A percentile compares a stretch with the other conserved stretches of the same genome.
Conservation (phyloP, 306 rosid genomes). For the Lablab purpureus region DNA sequence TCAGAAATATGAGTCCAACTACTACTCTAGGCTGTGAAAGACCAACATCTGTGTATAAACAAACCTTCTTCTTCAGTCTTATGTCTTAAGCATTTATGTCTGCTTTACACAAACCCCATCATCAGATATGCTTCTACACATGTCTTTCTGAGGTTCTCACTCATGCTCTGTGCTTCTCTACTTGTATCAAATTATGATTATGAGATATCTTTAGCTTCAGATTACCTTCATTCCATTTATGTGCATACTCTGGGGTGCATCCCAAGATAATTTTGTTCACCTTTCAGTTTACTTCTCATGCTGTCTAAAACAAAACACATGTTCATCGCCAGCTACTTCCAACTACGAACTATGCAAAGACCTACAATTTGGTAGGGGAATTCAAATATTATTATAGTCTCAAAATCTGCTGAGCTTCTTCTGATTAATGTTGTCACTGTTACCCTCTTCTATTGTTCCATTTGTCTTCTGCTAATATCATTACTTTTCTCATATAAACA, state of each 20-base stretch:
- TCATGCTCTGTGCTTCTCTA: constrained; percentile 30
- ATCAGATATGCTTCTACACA: constrained; percentile 37
- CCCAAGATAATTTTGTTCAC: constrained; percentile 45
- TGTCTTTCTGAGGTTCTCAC: constrained; percentile 43
- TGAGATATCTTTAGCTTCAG: constrained; percentile 50
- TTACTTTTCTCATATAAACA: too few species aligned
- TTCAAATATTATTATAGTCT: neutral
- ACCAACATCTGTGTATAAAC: constrained; percentile 31
- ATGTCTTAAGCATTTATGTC: constrained; percentile 36
- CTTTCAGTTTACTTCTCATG: constrained; percentile 30
- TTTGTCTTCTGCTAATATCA: too few species aligned
- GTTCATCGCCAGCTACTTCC: neutral
- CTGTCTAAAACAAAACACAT: too few species aligned
- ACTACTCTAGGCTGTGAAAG: neutral
- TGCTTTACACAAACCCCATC: constrained; percentile 28
- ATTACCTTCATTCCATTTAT: constrained; percentile 47
- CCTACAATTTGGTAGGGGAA: neutral
- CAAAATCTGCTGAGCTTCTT: too few species aligned
- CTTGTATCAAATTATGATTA: constrained; percentile 26
- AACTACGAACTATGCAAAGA: neutral
- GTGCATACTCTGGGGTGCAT: constrained; percentile 39
- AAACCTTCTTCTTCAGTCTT: constrained; percentile 36
- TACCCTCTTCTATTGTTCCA: too few species aligned
- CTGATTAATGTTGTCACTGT: too few species aligned
- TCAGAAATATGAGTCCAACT: constrained; percentile 4